Base-by-base conservation (phyloP, 352 stramenopile genomes). In the Phytopythium aichiense region DNA sequence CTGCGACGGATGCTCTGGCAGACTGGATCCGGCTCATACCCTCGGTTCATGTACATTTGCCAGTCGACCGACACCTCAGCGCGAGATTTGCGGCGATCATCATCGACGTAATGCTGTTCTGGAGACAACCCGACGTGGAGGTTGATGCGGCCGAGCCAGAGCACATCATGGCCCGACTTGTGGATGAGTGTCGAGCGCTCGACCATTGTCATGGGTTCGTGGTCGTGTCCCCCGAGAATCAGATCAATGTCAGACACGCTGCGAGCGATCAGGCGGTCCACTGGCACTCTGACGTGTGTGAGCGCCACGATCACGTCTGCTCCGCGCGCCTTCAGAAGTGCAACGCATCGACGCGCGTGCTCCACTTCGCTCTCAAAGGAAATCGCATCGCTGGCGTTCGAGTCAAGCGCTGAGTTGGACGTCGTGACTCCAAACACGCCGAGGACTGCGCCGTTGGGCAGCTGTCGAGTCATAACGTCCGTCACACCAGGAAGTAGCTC, bases 141-240 rank as follows among this genome's bases (percentile, higher is more conserved):
- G 55, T 96, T 78, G 30, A 97, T 75, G 16, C 73, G 79, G 0
- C 76, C 89, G 37, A 97, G 73, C 88, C 88, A 97, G 30, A 93
- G 85, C 8, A 76, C 86, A 55, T 96, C 93, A 60, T 94, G 86
- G 8, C 90, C 48, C 11, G 48, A 54, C 23, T 54, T 54, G 23
- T 54, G 28, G 48, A 54, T 37, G 28, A 54, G 25, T 13, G 48
- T 54, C 23, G 87, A 75, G 60, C 81, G 65, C 62, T 92, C 73
- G 54, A 92, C 88, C 55, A 92, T 58, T 43, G 90, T 91, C 54
- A 96, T 88, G 0, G 88, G 88, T 40, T 97, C 88, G 64, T 98
- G 92, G 64, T 98, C 92, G 65, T 98, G 92, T 13, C 92, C 91
- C 18, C 92, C 92, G 23, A 98, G 73, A 35, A 97, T 84, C 49